Evolutionary conservation across 441 rosid genomes (phyloP).

Genomic region (Omphalea diandra): DNA sequence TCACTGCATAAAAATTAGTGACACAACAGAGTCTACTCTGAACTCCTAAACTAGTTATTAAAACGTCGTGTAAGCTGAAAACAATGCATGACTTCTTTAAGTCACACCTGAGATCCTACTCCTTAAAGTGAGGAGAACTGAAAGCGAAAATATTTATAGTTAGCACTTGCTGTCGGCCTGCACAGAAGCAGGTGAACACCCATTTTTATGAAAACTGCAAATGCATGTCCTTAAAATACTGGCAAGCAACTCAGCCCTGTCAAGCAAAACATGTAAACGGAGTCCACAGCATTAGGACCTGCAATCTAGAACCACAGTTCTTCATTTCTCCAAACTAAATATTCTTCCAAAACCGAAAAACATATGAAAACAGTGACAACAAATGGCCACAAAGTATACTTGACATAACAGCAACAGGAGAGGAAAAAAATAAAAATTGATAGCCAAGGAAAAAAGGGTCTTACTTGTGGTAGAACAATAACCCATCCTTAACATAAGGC

Average conservation of each 20-base stretch:
- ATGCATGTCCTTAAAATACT: background rate
- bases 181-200: background rate
- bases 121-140: background rate
- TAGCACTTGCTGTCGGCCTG: background rate
- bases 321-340: background rate
- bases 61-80: background rate
- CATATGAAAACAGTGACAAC: background rate
- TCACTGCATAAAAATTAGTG: background rate
- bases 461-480: conserved; percentile 90
- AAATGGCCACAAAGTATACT: background rate
- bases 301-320: background rate
- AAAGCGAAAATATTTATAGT: conserved; percentile 1
- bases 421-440: background rate
- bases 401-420: background rate
- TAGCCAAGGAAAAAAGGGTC: conserved; percentile 19
- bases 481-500: conserved; percentile 85
- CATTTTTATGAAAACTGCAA: background rate
- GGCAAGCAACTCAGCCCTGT: conserved; percentile 12
- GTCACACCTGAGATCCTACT: background rate
- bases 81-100: background rate
- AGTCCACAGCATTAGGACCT: background rate
- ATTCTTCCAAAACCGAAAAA: background rate
- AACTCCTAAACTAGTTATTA: background rate
- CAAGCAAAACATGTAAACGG: conserved; percentile 9
- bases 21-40: background rate